These are phyloP conservation scores for Madurella mycetomatis DNA, from an alignment of 2,329 filamentous ascomycete genomes.

Conservation along the genomic window DNA sequence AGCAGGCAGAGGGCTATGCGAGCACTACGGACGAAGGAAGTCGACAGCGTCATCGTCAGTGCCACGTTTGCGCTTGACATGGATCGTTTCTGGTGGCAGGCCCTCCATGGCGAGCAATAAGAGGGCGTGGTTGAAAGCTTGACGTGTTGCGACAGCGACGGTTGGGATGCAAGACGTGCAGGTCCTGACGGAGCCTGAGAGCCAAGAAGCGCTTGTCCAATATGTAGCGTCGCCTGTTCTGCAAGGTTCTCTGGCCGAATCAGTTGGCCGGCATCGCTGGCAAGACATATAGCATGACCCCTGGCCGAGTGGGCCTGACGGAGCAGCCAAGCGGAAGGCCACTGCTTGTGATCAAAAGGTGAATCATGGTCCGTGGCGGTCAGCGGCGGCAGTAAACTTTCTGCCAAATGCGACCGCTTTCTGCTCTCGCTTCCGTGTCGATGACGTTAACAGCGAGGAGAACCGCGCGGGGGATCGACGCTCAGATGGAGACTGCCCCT, in stretches of 20 bases:
- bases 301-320: background rate
- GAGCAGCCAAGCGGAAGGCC: background rate
- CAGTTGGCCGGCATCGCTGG: background rate
- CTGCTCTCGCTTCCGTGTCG: no score
- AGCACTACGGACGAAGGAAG: conserved; percentile 46
- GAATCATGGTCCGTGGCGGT: no score
- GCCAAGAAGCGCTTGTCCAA: background rate
- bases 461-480: background rate
- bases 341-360: background rate
- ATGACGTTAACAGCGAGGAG: background rate
- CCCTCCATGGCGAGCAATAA: conserved; percentile 41
- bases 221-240: background rate
- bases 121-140: background rate
- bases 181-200: background rate
- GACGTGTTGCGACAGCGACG: conserved; percentile 5
- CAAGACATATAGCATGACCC: background rate
- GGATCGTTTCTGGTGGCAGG: conserved; percentile 54
- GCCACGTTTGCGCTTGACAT: conserved; percentile 57
- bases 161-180: background rate
- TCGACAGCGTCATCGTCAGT: conserved; percentile 50
- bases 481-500: background rate
- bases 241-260: background rate
- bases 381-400: no score
- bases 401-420: no score
- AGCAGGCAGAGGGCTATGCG: conserved; percentile 1